A percentile compares a stretch with the other conserved stretches of the same genome.
Evolutionary conservation across 2,329 filamentous ascomycete genomes (phyloP).

Genomic region (Pseudogymnoascus sp.): DNA sequence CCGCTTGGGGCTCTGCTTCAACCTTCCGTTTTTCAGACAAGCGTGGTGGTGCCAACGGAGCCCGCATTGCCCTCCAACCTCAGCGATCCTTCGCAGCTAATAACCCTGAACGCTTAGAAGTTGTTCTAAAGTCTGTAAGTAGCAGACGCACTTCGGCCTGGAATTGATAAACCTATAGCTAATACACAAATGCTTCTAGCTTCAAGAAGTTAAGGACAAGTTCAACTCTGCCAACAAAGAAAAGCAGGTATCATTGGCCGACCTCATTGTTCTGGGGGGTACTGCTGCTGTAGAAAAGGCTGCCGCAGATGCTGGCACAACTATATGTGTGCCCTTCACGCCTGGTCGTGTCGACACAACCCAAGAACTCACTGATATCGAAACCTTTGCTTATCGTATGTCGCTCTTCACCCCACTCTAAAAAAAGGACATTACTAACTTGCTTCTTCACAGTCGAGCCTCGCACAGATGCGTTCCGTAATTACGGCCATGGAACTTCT

Average conservation of each 20-base stretch:
- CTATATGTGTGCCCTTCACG: slow-evolving; percentile 43
- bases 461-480: slow-evolving; percentile 48
- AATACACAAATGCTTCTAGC: not conserved
- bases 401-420: not conserved
- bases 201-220: slow-evolving; percentile 33
- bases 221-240: slow-evolving; percentile 41
- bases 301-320: slow-evolving; percentile 23
- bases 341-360: slow-evolving; percentile 49
- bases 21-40: slow-evolving; percentile 49
- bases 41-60: slow-evolving; percentile 52
- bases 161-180: not conserved
- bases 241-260: slow-evolving; percentile 51
- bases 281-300: slow-evolving; percentile 48
- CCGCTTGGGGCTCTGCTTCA: slow-evolving; percentile 41
- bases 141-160: not conserved
- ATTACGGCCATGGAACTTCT: slow-evolving; percentile 43
- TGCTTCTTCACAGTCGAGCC: slow-evolving; percentile 35
- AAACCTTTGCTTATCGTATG: slow-evolving; percentile 40
- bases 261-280: slow-evolving; percentile 50
- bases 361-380: slow-evolving; percentile 45
- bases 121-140: slow-evolving; percentile 8
- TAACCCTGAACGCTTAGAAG: slow-evolving; percentile 40
- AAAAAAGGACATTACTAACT: not conserved
- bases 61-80: slow-evolving; percentile 47
- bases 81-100: slow-evolving; percentile 49